phyloP scores from a whole-genome alignment of 2,329 filamentous ascomycete species.

The Madurella fahalii region DNA sequence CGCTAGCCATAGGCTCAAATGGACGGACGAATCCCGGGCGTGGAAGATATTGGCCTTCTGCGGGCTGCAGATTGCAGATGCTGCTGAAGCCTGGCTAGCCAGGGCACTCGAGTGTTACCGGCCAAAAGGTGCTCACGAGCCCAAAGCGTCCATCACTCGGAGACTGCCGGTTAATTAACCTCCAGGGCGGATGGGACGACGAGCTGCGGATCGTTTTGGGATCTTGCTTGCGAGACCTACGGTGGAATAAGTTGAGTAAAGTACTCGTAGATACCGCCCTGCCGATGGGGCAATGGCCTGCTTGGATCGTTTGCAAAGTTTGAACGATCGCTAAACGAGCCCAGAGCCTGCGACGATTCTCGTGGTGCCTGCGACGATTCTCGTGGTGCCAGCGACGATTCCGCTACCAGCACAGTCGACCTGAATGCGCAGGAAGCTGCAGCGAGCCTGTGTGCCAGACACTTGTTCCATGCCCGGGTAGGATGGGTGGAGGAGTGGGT shows the following conservation, averaged over 20 bases:
- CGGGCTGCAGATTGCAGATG: constrained; percentile 17
- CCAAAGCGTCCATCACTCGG: not conserved
- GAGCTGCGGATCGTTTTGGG: not conserved
- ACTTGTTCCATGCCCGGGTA: not conserved
- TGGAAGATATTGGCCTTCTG: constrained; percentile 20
- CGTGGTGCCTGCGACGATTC: too few relatives aligned
- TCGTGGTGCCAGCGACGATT: too few relatives aligned
- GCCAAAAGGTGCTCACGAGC: constrained; percentile 1
- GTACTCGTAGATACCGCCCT: not conserved
- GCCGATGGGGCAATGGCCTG: not conserved
- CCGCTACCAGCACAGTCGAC: too few relatives aligned
- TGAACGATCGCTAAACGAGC: not conserved
- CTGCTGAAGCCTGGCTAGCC: constrained; percentile 11
- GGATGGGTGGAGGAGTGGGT: too few relatives aligned
- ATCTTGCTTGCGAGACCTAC: not conserved
- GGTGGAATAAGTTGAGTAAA: not conserved
- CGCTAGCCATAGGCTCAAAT: constrained; percentile 22
- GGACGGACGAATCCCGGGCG: constrained; percentile 20
- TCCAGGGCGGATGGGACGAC: not conserved
- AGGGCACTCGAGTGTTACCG: not conserved
- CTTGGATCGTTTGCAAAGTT: not conserved
- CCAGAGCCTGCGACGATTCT: not conserved
- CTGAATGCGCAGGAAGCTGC: not conserved
- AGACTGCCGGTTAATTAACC: not conserved
- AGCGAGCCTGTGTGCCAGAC: not conserved